Evolutionary conservation across 2,329 filamentous ascomycete genomes (phyloP).

Genomic region (Microsporum ferrugineum): DNA sequence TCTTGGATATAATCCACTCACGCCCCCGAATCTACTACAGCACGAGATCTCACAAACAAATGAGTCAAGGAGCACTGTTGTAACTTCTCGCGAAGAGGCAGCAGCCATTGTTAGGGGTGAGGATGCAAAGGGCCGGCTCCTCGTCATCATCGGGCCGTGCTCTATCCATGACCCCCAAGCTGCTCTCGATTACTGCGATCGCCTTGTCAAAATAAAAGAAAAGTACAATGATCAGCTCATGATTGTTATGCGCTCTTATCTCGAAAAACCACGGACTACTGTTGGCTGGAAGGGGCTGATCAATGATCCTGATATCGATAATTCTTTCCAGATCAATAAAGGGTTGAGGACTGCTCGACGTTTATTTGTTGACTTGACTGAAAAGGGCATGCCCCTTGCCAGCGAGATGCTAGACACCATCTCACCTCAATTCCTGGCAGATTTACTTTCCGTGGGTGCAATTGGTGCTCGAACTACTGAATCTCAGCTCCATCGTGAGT

Average conservation of each 20-base stretch:
- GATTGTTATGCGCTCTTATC: slow-evolving; percentile 96
- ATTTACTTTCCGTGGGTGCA: slow-evolving; percentile 87
- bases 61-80: slow-evolving; percentile 41
- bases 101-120: slow-evolving; percentile 50
- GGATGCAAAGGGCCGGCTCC: slow-evolving; percentile 58
- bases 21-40: slow-evolving; percentile 85
- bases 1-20: slow-evolving; percentile 85
- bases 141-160: slow-evolving; percentile 91
- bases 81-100: slow-evolving; percentile 49
- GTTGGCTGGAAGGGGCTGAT: slow-evolving; percentile 99
- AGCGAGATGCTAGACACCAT: slow-evolving; percentile 99
- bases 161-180: slow-evolving; percentile 88
- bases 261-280: slow-evolving; percentile 96
- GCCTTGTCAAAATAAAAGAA: slow-evolving; percentile 65
- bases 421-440: slow-evolving; percentile 92
- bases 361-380: slow-evolving; percentile 83
- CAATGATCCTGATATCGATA: slow-evolving; percentile 96
- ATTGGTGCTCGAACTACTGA: slow-evolving; percentile 95
- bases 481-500: slow-evolving; percentile 88
- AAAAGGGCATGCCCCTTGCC: slow-evolving; percentile 82
- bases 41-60: slow-evolving; percentile 61
- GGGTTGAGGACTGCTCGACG: slow-evolving; percentile 83
- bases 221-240: slow-evolving; percentile 73
- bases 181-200: slow-evolving; percentile 78
- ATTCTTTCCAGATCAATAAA: slow-evolving; percentile 98